Evolutionary conservation across 1,139 yeast species (phyloP).

Genomic region (Suhomyces ambrosiae): DNA sequence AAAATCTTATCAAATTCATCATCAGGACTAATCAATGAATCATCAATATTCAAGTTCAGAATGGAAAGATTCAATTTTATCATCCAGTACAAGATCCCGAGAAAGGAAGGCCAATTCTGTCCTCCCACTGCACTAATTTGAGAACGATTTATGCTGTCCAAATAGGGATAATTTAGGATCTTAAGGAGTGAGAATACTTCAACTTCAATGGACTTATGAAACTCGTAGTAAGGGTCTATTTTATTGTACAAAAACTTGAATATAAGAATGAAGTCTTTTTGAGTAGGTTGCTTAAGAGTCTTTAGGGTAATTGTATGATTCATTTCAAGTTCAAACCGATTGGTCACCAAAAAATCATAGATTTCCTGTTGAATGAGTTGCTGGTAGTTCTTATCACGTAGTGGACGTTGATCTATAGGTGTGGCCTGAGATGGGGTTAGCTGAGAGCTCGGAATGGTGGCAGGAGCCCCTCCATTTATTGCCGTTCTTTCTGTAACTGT

Average conservation of each 20-base stretch:
- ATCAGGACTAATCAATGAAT: slow-evolving; percentile 34
- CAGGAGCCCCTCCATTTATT: slow-evolving; percentile 7
- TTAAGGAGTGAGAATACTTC: slow-evolving; percentile 74
- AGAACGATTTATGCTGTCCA: slow-evolving; percentile 77
- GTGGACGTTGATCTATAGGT: slow-evolving; percentile 67
- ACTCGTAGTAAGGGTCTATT: slow-evolving; percentile 78
- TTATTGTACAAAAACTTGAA: slow-evolving; percentile 78
- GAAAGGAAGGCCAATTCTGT: slow-evolving; percentile 80
- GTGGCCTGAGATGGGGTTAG: slow-evolving; percentile 8
- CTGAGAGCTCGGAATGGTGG: slow-evolving; percentile 11
- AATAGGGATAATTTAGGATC: slow-evolving; percentile 72
- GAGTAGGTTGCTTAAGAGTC: slow-evolving; percentile 78
- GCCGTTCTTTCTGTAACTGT: slow-evolving; percentile 10
- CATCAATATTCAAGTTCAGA: slow-evolving; percentile 39
- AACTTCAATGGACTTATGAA: slow-evolving; percentile 67
- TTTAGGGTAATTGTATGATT: slow-evolving; percentile 68
- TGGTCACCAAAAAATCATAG: slow-evolving; percentile 60
- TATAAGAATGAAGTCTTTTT: slow-evolving; percentile 76
- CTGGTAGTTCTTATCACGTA: slow-evolving; percentile 73
- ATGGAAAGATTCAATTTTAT: slow-evolving; percentile 57
- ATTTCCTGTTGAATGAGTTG: slow-evolving; percentile 64
- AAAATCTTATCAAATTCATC: slow-evolving; percentile 60
- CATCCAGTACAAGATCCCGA: slow-evolving; percentile 83
- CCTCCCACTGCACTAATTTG: slow-evolving; percentile 94
- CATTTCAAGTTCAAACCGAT: slow-evolving; percentile 73